These are phyloP conservation scores for Paramyrothecium sp. DNA, from an alignment of 2,329 filamentous ascomycete genomes.

Conservation along the genomic window DNA sequence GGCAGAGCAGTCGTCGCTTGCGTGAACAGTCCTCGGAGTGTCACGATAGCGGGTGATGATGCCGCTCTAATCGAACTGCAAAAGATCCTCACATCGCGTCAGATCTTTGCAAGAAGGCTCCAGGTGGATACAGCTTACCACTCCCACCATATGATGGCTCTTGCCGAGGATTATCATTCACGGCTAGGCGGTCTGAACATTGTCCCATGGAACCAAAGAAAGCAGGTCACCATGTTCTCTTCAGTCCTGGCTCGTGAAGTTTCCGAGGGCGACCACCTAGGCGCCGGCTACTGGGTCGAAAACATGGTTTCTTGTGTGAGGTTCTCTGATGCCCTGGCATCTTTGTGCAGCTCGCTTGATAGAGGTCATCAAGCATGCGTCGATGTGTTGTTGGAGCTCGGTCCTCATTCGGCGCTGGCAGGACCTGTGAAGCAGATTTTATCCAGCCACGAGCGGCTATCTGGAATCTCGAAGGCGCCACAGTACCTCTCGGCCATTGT, in stretches of 20 bases:
- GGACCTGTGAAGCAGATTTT: background rate
- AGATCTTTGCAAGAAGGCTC: background rate
- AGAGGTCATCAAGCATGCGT: background rate
- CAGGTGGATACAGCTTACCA: background rate
- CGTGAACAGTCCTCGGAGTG: slow-evolving; percentile 50
- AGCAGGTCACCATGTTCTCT: too few species aligned
- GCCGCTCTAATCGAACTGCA: slow-evolving; percentile 40
- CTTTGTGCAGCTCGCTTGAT: too few species aligned
- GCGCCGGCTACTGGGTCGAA: background rate
- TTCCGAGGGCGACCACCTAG: background rate
- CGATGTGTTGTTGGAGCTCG: background rate
- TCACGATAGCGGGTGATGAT: slow-evolving; percentile 50
- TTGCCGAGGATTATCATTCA: background rate
- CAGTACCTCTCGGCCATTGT: too few species aligned
- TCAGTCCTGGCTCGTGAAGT: background rate
- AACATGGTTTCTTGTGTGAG: background rate
- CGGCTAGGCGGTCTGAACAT: too few species aligned
- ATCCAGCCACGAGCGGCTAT: background rate
- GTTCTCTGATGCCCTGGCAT: background rate
- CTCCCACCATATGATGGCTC: background rate
- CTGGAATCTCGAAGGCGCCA: background rate
- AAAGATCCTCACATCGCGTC: slow-evolving; percentile 14
- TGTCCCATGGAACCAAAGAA: too few species aligned
- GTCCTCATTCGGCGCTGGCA: background rate
- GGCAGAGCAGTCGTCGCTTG: slow-evolving; percentile 31